Evolutionary conservation across 31 red algal species (phyloP), one percentile per base, ranked within the genome.

Genomic region (Bonnemaisonia californica): DNA sequence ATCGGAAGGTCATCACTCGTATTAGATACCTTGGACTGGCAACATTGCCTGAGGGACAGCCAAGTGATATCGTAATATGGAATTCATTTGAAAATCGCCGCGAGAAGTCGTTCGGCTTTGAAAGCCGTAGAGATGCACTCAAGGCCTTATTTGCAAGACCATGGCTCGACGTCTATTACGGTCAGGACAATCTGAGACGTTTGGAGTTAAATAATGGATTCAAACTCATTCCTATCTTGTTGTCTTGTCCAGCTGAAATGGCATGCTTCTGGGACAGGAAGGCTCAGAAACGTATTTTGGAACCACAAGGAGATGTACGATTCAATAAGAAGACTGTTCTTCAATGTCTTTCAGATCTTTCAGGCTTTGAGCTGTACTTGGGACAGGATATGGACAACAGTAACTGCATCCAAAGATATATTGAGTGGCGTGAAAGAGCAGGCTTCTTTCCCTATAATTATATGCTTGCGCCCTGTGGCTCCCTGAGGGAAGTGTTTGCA

Each of bases 271-370:
- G 82, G 82, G 71, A 86, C 45, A 76, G 12, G 12, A 31, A 32
- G 35, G 69, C 55, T 37, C 3, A 67, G 24, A 67, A 66, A 28
- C 54, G 60, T 12, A 33, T 62, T 24, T 32, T 48, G 38, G 57
- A 67, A 31, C 27, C 54, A 7, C 30, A 64, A 30, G 39, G 48
- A 41, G 32, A 22, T 54, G 22, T n/a, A 5, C 47, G 19, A 18
- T 51, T 21, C 62, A 2, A 13, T 2, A 54, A 38, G 36, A 94
- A 84, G 21, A 89, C 94, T 4, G 75, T 96, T 40, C 58, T 69
- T 30, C 77, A 96, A n/a, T 89, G 86, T 40, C 82, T 96, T 22
- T 69, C 84, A 13, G 68, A 89, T 36, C 76, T 89, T 36, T 42
- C 74, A 12, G 77, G 36, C 22, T 57, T 67, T 57, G 41, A 76